Conservation (phyloP, 2,329 filamentous ascomycete species). For the Chalaropsis ovoidea region DNA sequence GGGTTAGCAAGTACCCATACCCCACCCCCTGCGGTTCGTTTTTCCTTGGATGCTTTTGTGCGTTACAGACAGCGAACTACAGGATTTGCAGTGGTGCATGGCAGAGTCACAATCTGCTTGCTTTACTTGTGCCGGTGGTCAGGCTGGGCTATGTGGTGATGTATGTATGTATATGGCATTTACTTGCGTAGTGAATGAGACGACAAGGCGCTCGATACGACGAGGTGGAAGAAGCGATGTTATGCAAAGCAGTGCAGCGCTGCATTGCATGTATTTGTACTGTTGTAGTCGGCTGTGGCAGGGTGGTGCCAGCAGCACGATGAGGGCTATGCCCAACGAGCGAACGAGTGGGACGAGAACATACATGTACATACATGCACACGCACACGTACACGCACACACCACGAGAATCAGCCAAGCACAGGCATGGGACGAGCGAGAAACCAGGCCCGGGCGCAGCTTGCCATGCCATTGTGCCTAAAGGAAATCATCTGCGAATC, state of each 20-base stretch:
- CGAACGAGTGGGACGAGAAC: not conserved
- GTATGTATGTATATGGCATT: not conserved
- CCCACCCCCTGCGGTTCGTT: no score
- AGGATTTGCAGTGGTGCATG: not conserved
- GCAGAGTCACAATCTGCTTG: not conserved
- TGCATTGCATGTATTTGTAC: not conserved
- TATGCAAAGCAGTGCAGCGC: not conserved
- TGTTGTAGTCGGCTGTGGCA: not conserved
- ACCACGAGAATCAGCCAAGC: not conserved
- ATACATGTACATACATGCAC: not conserved
- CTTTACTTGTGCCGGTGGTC: not conserved
- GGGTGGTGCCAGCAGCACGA: no score
- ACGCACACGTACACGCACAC: not conserved
- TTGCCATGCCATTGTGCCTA: slow-evolving; percentile 11
- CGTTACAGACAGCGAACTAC: not conserved
- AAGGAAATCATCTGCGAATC: slow-evolving; percentile 15
- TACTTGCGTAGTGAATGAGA: not conserved
- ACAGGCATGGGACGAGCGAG: not conserved
- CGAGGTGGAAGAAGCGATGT: not conserved
- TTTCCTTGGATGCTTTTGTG: not conserved
- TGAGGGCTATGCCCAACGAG: not conserved
- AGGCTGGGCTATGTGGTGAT: not conserved
- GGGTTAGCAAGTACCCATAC: not conserved
- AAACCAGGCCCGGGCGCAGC: slow-evolving; percentile 9
- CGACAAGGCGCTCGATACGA: not conserved